Conservation (phyloP, 2,329 filamentous ascomycete species). For the Monilinia polystroma region DNA sequence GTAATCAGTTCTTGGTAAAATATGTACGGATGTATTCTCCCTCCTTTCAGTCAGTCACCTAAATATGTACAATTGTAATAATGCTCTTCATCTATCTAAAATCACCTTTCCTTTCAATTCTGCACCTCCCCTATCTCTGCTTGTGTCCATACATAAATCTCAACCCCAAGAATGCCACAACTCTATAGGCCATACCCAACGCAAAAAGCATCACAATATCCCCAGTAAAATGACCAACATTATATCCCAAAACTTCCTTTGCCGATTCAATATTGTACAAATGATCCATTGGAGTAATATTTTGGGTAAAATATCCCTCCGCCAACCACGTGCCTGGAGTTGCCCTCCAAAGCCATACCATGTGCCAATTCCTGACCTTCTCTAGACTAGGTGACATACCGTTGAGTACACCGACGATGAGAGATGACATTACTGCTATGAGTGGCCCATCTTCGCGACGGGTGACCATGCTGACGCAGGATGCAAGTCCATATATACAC, state of each 20-base stretch:
- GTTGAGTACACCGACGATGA: slow-evolving; percentile 55
- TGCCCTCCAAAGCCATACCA: slow-evolving; percentile 53
- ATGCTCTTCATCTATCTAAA: not conserved
- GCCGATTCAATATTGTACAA: slow-evolving; percentile 53
- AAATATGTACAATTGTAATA: not conserved
- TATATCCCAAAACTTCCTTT: slow-evolving; percentile 46
- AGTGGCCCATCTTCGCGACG: slow-evolving; percentile 57
- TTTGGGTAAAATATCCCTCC: slow-evolving; percentile 55
- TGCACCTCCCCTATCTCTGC: slow-evolving; percentile 28
- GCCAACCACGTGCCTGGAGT: slow-evolving; percentile 56
- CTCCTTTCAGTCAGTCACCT: not conserved
- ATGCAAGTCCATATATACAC: slow-evolving; percentile 51
- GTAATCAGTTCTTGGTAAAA: not conserved
- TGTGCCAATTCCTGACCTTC: slow-evolving; percentile 46
- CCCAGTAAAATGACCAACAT: slow-evolving; percentile 45
- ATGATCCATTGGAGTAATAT: slow-evolving; percentile 50
- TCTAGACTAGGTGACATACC: slow-evolving; percentile 53
- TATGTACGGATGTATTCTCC: not conserved
- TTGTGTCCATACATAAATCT: slow-evolving; percentile 35
- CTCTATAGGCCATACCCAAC: slow-evolving; percentile 30
- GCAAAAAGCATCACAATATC: slow-evolving; percentile 48
- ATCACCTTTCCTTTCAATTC: not conserved
- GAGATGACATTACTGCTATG: slow-evolving; percentile 53
- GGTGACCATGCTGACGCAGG: slow-evolving; percentile 53
- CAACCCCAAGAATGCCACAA: slow-evolving; percentile 48